phyloP scores from a whole-genome alignment of 106 monocot species.

The Allium cepa region DNA sequence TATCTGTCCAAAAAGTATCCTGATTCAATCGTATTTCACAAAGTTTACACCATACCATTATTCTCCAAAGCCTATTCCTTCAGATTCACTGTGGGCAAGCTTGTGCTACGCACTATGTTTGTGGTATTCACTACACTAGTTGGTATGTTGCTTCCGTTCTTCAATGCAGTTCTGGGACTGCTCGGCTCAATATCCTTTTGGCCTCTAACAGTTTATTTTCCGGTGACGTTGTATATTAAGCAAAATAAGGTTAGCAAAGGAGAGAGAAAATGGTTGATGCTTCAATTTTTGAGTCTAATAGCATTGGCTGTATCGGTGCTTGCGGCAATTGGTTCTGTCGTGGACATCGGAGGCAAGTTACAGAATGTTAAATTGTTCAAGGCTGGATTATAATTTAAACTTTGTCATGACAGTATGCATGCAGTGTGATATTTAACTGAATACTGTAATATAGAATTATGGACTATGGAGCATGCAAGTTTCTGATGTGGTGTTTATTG shows the following conservation, averaged over 20 bases:
- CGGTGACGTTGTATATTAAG: slow-evolving; percentile 50
- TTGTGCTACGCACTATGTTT: slow-evolving; percentile 37
- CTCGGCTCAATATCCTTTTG: slow-evolving; percentile 58
- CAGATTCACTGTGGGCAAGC: slow-evolving; percentile 34
- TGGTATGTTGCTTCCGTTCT: slow-evolving; percentile 57
- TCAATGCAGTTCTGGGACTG: slow-evolving; percentile 57
- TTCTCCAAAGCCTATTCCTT: background rate
- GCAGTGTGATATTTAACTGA: too few species aligned
- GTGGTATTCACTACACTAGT: slow-evolving; percentile 46
- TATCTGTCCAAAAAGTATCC: slow-evolving; percentile 27
- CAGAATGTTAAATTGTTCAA: slow-evolving; percentile 6
- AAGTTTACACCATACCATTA: slow-evolving; percentile 20
- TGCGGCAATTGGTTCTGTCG: slow-evolving; percentile 42
- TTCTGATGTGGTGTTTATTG: too few species aligned
- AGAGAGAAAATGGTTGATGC: slow-evolving; percentile 25
- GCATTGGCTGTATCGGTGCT: slow-evolving; percentile 41
- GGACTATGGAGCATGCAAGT: too few species aligned
- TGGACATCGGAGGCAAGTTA: slow-evolving; percentile 37
- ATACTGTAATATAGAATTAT: too few species aligned
- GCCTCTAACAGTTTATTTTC: slow-evolving; percentile 61
- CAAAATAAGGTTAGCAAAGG: slow-evolving; percentile 34
- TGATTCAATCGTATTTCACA: slow-evolving; percentile 42
- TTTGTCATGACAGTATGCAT: too few species aligned
- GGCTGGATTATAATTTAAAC: too few species aligned
- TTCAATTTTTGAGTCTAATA: slow-evolving; percentile 39